Conservation (phyloP, 352 stramenopile species). For the Phytophthora uliginosa region DNA sequence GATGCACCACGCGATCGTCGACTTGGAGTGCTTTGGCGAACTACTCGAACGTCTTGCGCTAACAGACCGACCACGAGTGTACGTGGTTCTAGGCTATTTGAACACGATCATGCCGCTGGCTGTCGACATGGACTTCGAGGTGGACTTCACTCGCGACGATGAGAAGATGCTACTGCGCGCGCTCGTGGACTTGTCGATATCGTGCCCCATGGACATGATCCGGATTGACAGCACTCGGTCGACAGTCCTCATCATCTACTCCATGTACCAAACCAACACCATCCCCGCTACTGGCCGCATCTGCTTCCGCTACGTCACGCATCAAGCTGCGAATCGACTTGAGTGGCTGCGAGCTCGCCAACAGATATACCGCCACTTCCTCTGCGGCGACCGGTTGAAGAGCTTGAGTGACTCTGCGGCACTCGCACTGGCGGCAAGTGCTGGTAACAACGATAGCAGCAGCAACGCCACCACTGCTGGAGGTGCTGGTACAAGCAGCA, state of each 20-base stretch:
- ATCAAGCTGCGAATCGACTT: conserved; percentile 41
- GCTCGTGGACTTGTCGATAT: conserved; percentile 74
- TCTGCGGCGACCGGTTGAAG: conserved; percentile 59
- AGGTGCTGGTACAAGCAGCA: conserved; percentile 5
- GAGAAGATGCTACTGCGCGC: conserved; percentile 70
- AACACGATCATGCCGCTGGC: conserved; percentile 67
- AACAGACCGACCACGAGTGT: conserved; percentile 55
- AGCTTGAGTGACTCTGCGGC: conserved; percentile 29
- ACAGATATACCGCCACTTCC: conserved; percentile 62
- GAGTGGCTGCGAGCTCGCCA: conserved; percentile 59
- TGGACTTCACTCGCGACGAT: conserved; percentile 75
- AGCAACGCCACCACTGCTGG: conserved; percentile 1
- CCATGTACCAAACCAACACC: conserved; percentile 82
- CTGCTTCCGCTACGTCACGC: conserved; percentile 73
- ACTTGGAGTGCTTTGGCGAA: conserved; percentile 72
- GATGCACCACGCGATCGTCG: conserved; percentile 69
- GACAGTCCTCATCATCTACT: conserved; percentile 77
- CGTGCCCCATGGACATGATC: conserved; percentile 75
- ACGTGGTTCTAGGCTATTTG: conserved; percentile 63
- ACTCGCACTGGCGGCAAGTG: conserved; percentile 19
- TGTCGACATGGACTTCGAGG: conserved; percentile 78
- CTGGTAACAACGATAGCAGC: conserved; percentile 16
- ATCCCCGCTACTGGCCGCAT: conserved; percentile 60
- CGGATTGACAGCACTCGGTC: conserved; percentile 75
- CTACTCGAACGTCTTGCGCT: conserved; percentile 62